Percentiles rank a stretch among this genome's conserved stretches.
phyloP scores from a whole-genome alignment of 1,284 basidiomycete genomes.

The Omphalotus olearius region DNA sequence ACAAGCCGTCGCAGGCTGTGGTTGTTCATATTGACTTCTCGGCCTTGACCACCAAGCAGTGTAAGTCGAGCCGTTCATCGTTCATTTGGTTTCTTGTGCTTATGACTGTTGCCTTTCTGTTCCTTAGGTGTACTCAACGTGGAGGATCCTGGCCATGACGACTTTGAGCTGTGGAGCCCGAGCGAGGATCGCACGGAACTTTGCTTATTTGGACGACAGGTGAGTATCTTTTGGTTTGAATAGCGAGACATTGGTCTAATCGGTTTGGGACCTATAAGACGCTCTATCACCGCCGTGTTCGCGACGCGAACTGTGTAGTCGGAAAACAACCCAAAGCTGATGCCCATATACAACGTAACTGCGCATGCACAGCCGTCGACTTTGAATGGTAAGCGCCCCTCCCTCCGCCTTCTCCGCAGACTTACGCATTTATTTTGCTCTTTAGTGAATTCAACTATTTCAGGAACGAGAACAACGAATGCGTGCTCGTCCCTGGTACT shows the following conservation, averaged over 20 bases:
- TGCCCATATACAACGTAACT: conserved; percentile 62
- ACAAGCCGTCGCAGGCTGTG: conserved; percentile 43
- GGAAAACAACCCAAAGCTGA: conserved; percentile 59
- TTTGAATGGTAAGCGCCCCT: conserved; percentile 83
- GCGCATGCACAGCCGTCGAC: conserved; percentile 68
- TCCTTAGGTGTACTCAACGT: conserved; percentile 60
- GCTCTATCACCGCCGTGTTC: conserved; percentile 80
- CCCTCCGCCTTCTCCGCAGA: conserved; percentile 5
- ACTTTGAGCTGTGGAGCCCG: conserved; percentile 95
- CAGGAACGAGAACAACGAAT: conserved; percentile 64
- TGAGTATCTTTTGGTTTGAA: conserved; percentile 25
- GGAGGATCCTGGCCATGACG: conserved; percentile 76
- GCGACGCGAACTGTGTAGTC: conserved; percentile 80
- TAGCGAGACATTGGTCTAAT: neutral
- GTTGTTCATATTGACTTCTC: conserved; percentile 91
- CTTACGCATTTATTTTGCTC: neutral
- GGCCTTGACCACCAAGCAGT: conserved; percentile 68
- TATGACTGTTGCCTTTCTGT: conserved; percentile 15
- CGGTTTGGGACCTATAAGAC: conserved; percentile 45
- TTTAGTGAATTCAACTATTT: conserved; percentile 86
- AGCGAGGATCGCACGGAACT: conserved; percentile 77
- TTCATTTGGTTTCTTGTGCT: neutral
- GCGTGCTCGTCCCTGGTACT: conserved; percentile 72
- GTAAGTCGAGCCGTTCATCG: conserved; percentile 39
- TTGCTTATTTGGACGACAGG: conserved; percentile 86